Base-by-base conservation (phyloP, 2,329 filamentous ascomycete genomes). In the Ophiobolus disseminans region DNA sequence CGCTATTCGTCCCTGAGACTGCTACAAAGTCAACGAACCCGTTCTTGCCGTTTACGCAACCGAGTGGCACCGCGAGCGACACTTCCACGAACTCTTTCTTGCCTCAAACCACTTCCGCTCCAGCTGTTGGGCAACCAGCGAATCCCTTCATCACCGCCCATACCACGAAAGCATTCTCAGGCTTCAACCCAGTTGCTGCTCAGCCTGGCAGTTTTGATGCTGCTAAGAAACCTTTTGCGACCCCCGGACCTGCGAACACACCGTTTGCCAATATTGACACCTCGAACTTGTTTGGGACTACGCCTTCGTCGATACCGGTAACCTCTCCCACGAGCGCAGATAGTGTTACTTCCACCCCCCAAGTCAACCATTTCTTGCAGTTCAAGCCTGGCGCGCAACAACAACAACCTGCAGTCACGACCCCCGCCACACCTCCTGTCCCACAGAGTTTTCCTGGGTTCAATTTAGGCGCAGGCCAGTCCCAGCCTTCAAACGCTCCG, bases 1-100 rank as follows among this genome's bases (percentile, higher is more conserved):
- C 74, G 4, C 54, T 78, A 5, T 79, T 79, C 52, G 54, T 78
- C 13, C 72, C 75, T 7, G 69, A 76, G 28, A 45, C 40, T 25
- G 44, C 50, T 32, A 22, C n/a, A n/a, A n/a, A n/a, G n/a, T 42
- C 5, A 17, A 41, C 11, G 49, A 53, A 23, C 39, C 55, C 13
- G 58, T 49, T 11, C 31, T 50, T 11, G n/a, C n/a, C n/a, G n/a
- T 65, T 62, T 23, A 31, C 30, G 17, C 52, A 60, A 31, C n/a
- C 20, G 10, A 30, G 17, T 20, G 16, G 35, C 14, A 36, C 34
- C 13, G 44, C 48, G 10, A 61, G 41, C 19, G 40, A 44, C 30
- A 32, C 9, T 14, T 28, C 44, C 20, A 39, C 43, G n/a, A 45
- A 37, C 6, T 50, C 38, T 8, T 40, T 40, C 25, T 13, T 30